Evolutionary conservation across 2,329 filamentous ascomycete genomes (phyloP), one percentile per base, ranked within the genome.

Genomic region (Myriosclerotinia scirpicola): DNA sequence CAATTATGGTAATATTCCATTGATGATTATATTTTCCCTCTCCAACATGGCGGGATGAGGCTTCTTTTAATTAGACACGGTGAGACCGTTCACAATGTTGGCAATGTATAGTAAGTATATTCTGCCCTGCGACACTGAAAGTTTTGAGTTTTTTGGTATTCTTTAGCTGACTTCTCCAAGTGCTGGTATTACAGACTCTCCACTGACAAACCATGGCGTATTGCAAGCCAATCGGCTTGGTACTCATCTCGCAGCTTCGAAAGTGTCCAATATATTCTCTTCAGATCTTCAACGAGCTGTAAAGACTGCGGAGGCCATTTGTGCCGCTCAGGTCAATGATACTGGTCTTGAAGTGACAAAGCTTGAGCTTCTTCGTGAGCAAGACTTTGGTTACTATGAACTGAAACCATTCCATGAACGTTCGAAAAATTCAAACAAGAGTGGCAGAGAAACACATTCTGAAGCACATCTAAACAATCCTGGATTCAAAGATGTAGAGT

Each of bases 61-160:
- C 77, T 97, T 65, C 87, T 93, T 74, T 83, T 97, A 73, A 87
- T 96, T 74, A 88, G 93, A 66, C 93, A 97, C 82, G 93, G 89
- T 75, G 93, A 97, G 80, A 94, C 92, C 20, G 90, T 96, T 71
- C 91, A 97, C 79, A 97, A 97, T 77, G 89, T 95, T 67, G 90
- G 89, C 52, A 85, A 88, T 65, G 79, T 91, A 68, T 93, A 90
- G 89, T 91, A 82, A 74, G 84, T 68, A 65, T 71, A 73, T 67
- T 63, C 52, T 26, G 50, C 17, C 42, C 50, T 40, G n/a, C 44
- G 48, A 53, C 14, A 26, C 26, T 48, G 30, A 34, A 34, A 40
- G 38, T 34, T 61, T 38, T 30, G 22, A 40, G 8, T 34, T 50
- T 60, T 44, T 30, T 34, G 30, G 30, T 5, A 5, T 6, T 34